phyloP scores from a whole-genome alignment of 2,329 filamentous ascomycete species.

The Arthrinium phaeospermum region DNA sequence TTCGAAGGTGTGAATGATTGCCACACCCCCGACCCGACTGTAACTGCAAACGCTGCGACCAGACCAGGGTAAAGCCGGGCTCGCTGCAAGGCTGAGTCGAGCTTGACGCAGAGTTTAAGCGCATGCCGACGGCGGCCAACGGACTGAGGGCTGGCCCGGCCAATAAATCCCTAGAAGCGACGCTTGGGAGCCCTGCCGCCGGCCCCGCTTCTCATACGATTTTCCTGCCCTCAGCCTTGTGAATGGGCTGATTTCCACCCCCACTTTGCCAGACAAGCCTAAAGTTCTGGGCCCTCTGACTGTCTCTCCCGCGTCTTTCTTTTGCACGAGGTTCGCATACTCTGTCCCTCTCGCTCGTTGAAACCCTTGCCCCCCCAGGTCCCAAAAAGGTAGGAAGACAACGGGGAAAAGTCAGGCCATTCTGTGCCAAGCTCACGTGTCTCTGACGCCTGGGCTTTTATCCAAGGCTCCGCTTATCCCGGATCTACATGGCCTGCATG shows the following conservation, averaged over 20 bases:
- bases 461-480: neutral
- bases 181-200: slow-evolving; percentile 10
- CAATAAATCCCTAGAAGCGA: neutral
- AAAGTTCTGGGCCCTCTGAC: slow-evolving; percentile 16
- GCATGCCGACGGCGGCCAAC: slow-evolving; percentile 16
- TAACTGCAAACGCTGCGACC: neutral
- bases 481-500: slow-evolving; percentile 8
- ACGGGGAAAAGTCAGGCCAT: slow-evolving; percentile 14
- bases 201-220: slow-evolving; percentile 24
- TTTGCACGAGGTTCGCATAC: slow-evolving; percentile 3
- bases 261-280: slow-evolving; percentile 11
- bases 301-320: neutral
- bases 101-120: slow-evolving; percentile 10
- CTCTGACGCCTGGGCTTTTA: slow-evolving; percentile 4
- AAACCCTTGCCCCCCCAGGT: neutral
- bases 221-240: slow-evolving; percentile 23
- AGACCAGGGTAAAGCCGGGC: neutral
- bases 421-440: slow-evolving; percentile 10
- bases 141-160: neutral
- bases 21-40: slow-evolving; percentile 9
- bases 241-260: slow-evolving; percentile 22
- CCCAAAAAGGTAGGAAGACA: neutral
- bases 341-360: slow-evolving; percentile 8
- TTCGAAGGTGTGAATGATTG: neutral
- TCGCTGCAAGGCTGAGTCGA: slow-evolving; percentile 14